phyloP scores from a whole-genome alignment of 176 grass and related monocot species.

The Themeda triandra region DNA sequence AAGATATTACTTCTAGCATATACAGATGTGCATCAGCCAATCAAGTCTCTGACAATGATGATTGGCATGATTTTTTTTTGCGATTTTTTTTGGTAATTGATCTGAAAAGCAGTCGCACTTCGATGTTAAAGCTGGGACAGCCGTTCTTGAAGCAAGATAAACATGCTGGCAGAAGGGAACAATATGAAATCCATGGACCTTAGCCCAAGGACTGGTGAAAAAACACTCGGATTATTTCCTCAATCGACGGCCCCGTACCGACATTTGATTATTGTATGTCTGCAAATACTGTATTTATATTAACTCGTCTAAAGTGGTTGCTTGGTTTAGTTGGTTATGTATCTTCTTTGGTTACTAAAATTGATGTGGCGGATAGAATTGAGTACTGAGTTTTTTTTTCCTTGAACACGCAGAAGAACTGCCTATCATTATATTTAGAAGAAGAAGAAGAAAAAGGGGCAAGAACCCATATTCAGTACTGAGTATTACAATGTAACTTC shows the following conservation, averaged over 20 bases:
- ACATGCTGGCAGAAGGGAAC: neutral
- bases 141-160: constrained; percentile 20
- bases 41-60: neutral
- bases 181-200: constrained; percentile 21
- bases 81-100: constrained; percentile 8
- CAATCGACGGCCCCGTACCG: neutral
- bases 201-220: constrained; percentile 26
- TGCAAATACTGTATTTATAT: neutral
- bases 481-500: neutral
- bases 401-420: too few species aligned
- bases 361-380: neutral
- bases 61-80: neutral
- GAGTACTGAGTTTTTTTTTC: neutral
- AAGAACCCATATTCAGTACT: too few species aligned
- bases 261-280: neutral
- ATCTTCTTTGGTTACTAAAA: neutral
- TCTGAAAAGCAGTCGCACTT: neutral
- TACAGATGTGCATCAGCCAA: neutral
- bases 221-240: constrained; percentile 11
- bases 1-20: neutral
- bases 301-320: neutral
- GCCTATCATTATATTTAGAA: too few species aligned
- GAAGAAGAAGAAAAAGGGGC: too few species aligned
- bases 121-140: neutral
- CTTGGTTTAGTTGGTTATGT: constrained; percentile 6